Conservation (phyloP, 208 protist species). For the Tritrichomonas musculus region DNA sequence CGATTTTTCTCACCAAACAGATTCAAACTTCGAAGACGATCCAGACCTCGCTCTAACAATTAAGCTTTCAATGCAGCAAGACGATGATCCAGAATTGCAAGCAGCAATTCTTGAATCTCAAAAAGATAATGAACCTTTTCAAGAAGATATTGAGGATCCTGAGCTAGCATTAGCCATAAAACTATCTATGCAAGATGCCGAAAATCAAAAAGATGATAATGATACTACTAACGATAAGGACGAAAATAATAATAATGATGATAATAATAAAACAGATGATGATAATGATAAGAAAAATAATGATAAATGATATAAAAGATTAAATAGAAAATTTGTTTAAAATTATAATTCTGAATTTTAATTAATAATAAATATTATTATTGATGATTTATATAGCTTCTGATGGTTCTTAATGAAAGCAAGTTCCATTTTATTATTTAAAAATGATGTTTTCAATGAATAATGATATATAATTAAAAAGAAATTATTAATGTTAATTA, state of each 20-base stretch:
- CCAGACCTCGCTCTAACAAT: not conserved
- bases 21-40: not conserved
- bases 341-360: too few relatives aligned
- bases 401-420: too few relatives aligned
- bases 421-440: too few relatives aligned
- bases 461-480: too few relatives aligned
- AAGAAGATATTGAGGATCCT: not conserved
- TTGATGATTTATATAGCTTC: too few relatives aligned
- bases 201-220: not conserved
- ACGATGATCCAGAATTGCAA: not conserved
- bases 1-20: not conserved
- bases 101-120: not conserved
- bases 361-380: too few relatives aligned
- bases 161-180: not conserved
- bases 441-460: too few relatives aligned
- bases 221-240: not conserved
- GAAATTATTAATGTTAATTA: too few relatives aligned
- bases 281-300: not conserved
- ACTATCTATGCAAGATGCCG: not conserved
- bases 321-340: too few relatives aligned
- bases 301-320: not conserved
- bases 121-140: not conserved
- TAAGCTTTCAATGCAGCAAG: not conserved
- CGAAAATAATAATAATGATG: not conserved
- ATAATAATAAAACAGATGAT: not conserved